A percentile compares a stretch with the other conserved stretches of the same genome.
phyloP scores from a whole-genome alignment of 176 grass and related monocot genomes.

The Puya raimondii region DNA sequence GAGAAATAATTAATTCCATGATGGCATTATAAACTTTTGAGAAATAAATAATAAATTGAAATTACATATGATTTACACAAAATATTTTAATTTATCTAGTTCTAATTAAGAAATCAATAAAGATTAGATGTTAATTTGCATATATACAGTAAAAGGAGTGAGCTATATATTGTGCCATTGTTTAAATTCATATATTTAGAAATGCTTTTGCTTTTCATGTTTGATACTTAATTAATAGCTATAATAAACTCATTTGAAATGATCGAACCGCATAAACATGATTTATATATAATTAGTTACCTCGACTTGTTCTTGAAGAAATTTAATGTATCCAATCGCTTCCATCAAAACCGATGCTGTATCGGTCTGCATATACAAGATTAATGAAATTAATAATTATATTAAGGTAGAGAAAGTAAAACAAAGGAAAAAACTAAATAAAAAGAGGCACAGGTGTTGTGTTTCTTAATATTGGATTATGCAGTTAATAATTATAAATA shows the following conservation, averaged over 20 bases:
- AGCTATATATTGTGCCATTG: too few species aligned
- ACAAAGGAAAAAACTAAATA: neutral
- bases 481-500: too few species aligned
- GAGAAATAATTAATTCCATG: neutral
- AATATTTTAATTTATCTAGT: too few species aligned
- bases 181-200: too few species aligned
- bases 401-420: neutral
- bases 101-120: too few species aligned
- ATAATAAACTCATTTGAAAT: neutral
- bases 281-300: slow-evolving; percentile 17
- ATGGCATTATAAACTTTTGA: neutral
- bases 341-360: slow-evolving; percentile 96
- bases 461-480: neutral
- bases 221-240: neutral
- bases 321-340: slow-evolving; percentile 92
- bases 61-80: too few species aligned
- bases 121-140: too few species aligned
- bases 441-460: neutral
- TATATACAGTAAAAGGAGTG: too few species aligned
- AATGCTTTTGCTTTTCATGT: neutral
- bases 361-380: slow-evolving; percentile 54
- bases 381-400: neutral
- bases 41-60: neutral
- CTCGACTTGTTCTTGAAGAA: slow-evolving; percentile 94
- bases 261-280: neutral